Conservation (phyloP, 495 filamentous ascomycete species). For the Tuber borchii region DNA sequence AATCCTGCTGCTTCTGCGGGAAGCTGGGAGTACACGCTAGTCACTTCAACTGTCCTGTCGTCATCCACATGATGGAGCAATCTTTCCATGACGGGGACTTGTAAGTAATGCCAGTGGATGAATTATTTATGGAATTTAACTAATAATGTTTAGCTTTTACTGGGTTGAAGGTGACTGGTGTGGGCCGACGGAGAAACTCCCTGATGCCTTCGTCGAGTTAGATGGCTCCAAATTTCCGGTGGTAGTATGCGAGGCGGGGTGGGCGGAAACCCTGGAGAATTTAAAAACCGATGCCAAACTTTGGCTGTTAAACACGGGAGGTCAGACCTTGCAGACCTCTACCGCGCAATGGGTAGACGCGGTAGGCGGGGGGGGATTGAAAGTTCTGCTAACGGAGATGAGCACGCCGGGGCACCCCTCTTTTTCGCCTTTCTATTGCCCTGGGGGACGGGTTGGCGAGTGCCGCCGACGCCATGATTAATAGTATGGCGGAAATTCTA, state of each 20-base stretch:
- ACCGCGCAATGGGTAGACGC: background rate
- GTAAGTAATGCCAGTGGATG: background rate
- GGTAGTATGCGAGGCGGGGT: background rate
- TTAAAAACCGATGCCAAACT: background rate
- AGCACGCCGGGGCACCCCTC: background rate
- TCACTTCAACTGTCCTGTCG: background rate
- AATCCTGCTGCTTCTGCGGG: background rate
- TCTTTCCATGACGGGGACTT: background rate
- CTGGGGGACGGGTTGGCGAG: background rate
- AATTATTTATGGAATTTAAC: background rate
- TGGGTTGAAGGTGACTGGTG: background rate
- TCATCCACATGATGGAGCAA: background rate
- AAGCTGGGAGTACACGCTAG: background rate
- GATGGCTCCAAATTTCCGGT: background rate
- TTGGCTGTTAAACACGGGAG: background rate
- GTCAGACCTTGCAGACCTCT: background rate
- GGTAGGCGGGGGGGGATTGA: background rate
- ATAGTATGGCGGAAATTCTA: background rate
- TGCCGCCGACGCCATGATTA: background rate
- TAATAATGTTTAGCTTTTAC: background rate
- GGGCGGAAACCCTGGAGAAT: background rate
- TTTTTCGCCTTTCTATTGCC: background rate
- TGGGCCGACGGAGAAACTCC: background rate
- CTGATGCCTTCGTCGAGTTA: background rate
- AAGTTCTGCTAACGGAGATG: background rate